Base-by-base conservation (phyloP, 805 yeast species). In the Yarrowia keelungensis region DNA sequence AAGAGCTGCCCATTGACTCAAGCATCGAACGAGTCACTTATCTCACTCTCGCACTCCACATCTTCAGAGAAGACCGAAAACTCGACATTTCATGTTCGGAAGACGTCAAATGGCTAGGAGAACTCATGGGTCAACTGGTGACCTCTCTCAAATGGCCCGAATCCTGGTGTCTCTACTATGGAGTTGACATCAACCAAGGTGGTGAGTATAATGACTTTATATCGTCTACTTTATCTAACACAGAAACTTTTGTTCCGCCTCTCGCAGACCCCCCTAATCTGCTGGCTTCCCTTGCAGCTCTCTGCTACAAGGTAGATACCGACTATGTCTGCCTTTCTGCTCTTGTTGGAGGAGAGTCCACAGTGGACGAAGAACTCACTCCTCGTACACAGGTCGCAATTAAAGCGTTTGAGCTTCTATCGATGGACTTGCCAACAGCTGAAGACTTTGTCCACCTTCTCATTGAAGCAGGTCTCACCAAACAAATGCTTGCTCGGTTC, bases 271-370 rank as follows among this genome's bases (percentile, higher is more conserved):
- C 65, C 14, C 65, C 65, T 2, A 59, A 59, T 35, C 50, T 59
- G 22, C 35, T 59, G 22, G 65, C 65, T 3, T 42, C 65, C 7
- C 51, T 59, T 1, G 67, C 0, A 75, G 79, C 9, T 78, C 82
- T 12, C 72, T 79, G 3, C 77, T 77, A 41, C 73, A 93, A 38
- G 86, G 89, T 0, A 35, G 78, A 0, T 76, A 92, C 26, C 76
- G 92, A n/a, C 80, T 87, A 0, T 89, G 88, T 71, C 75, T 90
- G 14, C 83, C 89, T 0, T 72, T 80, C 12, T 86, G 91, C 87
- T 85, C 89, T 86, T 87, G 90, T 7, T 90, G 97, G 97, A 9
- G 66, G 26, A 11, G 67, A 53, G 8, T 32, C 43, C 11, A 36
- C 38, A 1, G 45, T 58, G 43, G 74, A 83, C 10, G 76, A 75